These are phyloP conservation scores for Heritiera fomes DNA, from an alignment of 345 rosid species.

Conservation along the genomic window DNA sequence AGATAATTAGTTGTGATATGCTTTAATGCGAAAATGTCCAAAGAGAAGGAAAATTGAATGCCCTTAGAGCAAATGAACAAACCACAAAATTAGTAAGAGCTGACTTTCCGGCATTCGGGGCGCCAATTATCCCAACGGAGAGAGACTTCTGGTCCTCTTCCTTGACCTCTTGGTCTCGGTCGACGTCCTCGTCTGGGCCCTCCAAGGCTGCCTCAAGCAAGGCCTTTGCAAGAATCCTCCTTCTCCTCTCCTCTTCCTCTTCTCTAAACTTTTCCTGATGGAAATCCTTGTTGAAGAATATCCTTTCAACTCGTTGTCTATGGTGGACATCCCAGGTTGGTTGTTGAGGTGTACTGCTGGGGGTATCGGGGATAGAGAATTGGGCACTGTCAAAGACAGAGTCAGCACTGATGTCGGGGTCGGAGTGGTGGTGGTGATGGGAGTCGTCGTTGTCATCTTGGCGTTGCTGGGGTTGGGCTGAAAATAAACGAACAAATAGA, in stretches of 20 bases:
- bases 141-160: conserved; percentile 97
- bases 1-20: background rate
- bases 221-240: conserved; percentile 67
- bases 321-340: conserved; percentile 66
- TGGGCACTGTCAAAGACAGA: conserved; percentile 66
- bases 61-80: conserved; percentile 15
- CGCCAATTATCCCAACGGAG: conserved; percentile 87
- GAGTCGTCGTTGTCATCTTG: conserved; percentile 34
- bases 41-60: background rate
- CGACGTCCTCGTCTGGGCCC: conserved; percentile 52
- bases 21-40: background rate
- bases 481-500: conserved; percentile 43
- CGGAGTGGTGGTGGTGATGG: conserved; percentile 19
- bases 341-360: conserved; percentile 31
- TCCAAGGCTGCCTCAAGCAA: conserved; percentile 76
- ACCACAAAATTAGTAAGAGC: conserved; percentile 85
- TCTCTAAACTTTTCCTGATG: conserved; percentile 35
- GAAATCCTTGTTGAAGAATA: conserved; percentile 50
- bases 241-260: conserved; percentile 50
- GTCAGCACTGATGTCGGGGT: conserved; percentile 35
- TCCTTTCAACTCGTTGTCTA: conserved; percentile 55
- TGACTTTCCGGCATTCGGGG: conserved; percentile 96
- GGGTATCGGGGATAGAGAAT: conserved; percentile 37
- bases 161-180: conserved; percentile 54
- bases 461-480: conserved; percentile 55